Evolutionary conservation across 192 early-diverging fungal genomes (phyloP).

Genomic region (Borealophlyctis nickersoniae): DNA sequence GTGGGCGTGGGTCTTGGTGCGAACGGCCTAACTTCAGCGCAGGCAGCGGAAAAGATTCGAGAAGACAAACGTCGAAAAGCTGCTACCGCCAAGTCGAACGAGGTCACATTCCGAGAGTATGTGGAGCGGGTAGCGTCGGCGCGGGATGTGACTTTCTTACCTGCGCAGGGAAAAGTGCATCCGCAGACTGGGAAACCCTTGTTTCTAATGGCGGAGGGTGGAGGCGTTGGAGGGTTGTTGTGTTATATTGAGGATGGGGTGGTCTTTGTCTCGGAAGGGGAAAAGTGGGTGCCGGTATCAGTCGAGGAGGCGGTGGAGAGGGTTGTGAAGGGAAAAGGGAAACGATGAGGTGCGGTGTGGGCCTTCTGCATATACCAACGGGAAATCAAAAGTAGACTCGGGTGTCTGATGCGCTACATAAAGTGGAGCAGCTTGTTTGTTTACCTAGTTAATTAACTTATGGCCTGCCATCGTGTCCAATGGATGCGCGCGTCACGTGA

Average conservation of each 20-base stretch:
- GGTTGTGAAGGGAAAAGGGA: too few species aligned
- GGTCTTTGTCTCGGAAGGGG: slow-evolving; percentile 52
- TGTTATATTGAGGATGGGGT: slow-evolving; percentile 65
- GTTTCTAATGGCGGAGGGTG: slow-evolving; percentile 51
- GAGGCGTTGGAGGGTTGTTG: slow-evolving; percentile 45
- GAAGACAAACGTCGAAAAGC: slow-evolving; percentile 6
- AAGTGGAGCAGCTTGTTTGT: too few species aligned
- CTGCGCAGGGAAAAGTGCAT: slow-evolving; percentile 46
- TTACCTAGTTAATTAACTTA: too few species aligned
- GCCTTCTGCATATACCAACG: too few species aligned
- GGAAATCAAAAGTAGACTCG: too few species aligned
- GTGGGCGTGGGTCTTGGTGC: slow-evolving; percentile 27
- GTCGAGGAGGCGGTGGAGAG: slow-evolving; percentile 52
- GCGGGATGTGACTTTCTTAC: slow-evolving; percentile 52
- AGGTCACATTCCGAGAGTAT: slow-evolving; percentile 54
- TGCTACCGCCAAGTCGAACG: slow-evolving; percentile 27
- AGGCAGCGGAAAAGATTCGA: not conserved
- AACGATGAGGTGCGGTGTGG: too few species aligned
- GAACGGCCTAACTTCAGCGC: slow-evolving; percentile 13
- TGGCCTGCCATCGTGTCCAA: too few species aligned
- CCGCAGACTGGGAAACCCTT: slow-evolving; percentile 51
- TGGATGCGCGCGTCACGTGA: too few species aligned
- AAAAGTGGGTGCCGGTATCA: slow-evolving; percentile 50
- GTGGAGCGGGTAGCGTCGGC: slow-evolving; percentile 55
- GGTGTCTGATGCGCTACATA: too few species aligned